Evolutionary conservation across 78 protist genomes (phyloP), one percentile per base, ranked within the genome.

Genomic region (Ministeria vibrans): DNA sequence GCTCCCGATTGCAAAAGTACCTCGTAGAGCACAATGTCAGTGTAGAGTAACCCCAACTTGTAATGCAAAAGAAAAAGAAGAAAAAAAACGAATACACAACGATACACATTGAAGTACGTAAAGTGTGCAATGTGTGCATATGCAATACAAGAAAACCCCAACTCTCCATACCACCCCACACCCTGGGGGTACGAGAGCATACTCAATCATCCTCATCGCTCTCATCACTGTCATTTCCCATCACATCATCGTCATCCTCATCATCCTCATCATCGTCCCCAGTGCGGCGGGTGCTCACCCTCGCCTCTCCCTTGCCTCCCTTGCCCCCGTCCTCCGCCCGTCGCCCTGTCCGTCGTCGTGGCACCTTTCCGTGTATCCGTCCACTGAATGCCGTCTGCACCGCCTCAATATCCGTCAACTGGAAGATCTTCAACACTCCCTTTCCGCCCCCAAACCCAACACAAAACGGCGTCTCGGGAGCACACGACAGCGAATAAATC

Each of bases 381-480:
- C 7, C 71, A 20, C 34, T 23, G 23, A 63, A 63, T 32, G 25
- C 43, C 41, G 9, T 27, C 2, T 41, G 71, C 2, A 63, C 71
- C 2, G 71, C 71, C 28, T 34, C 34, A 25, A 23, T 22, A 7
- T 63, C 71, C 2, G 41, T 23, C 25, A 63, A 41, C 4, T 63
- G 25, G n/a, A 27, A 7, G 13, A 63, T 23, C 71, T 63, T 63
- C 42, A 63, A 20, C 18, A 63, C 13, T 34, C 71, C 71, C 71
- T 63, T 63, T 4, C 71, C 71, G 4, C 71, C 71, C 43, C 71
- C 71, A 63, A 63, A 28, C n/a, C 43, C 71, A 32, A 63, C 13
- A 6, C 43, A 34, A 41, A 27, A 25, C 71, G 71, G 71, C 18
- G 32, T 32, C 43, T 63, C 41, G 71, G 71, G 71, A 32, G 71